These are phyloP conservation scores for Mortierella sp. DNA, from an alignment of 371 early-diverging fungal species.

Conservation along the genomic window DNA sequence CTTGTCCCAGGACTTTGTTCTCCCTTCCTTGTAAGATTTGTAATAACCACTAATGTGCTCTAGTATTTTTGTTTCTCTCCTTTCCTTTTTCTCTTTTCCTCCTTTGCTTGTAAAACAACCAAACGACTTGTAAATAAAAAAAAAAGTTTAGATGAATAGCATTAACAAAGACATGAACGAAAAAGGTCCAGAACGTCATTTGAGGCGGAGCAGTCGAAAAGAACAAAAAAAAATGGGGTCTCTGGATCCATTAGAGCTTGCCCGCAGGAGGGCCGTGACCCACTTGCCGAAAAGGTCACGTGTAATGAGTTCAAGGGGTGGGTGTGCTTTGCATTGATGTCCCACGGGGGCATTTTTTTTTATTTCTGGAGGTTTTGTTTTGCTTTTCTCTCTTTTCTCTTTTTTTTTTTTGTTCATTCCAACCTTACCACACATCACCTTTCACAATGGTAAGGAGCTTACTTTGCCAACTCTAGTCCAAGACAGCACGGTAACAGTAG, in stretches of 20 bases:
- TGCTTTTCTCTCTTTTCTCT: background rate
- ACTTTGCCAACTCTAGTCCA: background rate
- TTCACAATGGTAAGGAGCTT: background rate
- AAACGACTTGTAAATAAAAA: conserved; percentile 2
- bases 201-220: background rate
- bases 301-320: background rate
- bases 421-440: background rate
- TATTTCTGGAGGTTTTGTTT: background rate
- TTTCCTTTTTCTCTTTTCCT: background rate
- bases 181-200: background rate
- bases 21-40: background rate
- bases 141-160: background rate
- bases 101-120: background rate
- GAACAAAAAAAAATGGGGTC: no score
- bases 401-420: background rate
- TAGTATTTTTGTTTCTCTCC: background rate
- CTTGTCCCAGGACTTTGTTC: background rate
- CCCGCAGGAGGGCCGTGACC: background rate
- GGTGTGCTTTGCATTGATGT: background rate
- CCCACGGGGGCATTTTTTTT: conserved; percentile 1
- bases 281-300: background rate
- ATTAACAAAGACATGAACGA: background rate
- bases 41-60: conserved; percentile 7
- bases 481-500: background rate
- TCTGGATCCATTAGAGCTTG: background rate